A percentile compares a stretch with the other conserved stretches of the same genome.
Evolutionary conservation across 495 filamentous ascomycete species (phyloP).

Genomic region (Amniculicola lignicola): DNA sequence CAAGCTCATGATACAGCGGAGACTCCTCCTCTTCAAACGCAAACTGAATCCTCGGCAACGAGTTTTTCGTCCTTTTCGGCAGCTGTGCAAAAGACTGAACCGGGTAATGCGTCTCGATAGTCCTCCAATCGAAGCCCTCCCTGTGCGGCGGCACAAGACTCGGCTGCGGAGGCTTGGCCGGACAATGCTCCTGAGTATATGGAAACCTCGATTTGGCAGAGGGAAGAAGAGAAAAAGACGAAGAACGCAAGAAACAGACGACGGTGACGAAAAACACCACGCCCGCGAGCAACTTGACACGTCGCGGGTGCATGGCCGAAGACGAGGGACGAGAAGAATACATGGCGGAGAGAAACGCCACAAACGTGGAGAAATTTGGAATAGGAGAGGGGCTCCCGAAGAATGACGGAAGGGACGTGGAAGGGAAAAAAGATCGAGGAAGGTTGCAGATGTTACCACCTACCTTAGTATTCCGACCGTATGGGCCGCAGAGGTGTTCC

Average conservation of each 20-base stretch:
- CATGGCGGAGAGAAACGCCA: too few species aligned
- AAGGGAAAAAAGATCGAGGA: too few species aligned
- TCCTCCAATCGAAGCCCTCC: slow-evolving; percentile 11
- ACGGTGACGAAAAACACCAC: slow-evolving; percentile 10
- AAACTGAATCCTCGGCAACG: slow-evolving; percentile 19
- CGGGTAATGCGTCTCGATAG: slow-evolving; percentile 12
- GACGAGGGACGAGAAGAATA: too few species aligned
- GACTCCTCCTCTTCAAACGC: slow-evolving; percentile 9
- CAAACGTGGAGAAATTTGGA: too few species aligned
- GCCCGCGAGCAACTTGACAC: too few species aligned
- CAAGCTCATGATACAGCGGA: slow-evolving; percentile 3
- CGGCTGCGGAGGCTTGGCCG: slow-evolving; percentile 8
- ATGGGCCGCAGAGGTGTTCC: too few species aligned
- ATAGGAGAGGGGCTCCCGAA: too few species aligned
- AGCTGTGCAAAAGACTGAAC: slow-evolving; percentile 6
- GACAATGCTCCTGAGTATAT: slow-evolving; percentile 4
- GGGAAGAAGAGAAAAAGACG: background rate
- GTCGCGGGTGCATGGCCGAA: too few species aligned
- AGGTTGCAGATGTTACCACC: too few species aligned
- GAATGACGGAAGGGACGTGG: too few species aligned
- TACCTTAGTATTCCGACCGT: too few species aligned
- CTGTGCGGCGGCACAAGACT: background rate
- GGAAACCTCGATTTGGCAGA: slow-evolving; percentile 1
- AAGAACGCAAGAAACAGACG: background rate
- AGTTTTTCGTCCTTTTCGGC: slow-evolving; percentile 1